Conservation (phyloP, 495 filamentous ascomycete genomes). For the Penicillium alfredii region DNA sequence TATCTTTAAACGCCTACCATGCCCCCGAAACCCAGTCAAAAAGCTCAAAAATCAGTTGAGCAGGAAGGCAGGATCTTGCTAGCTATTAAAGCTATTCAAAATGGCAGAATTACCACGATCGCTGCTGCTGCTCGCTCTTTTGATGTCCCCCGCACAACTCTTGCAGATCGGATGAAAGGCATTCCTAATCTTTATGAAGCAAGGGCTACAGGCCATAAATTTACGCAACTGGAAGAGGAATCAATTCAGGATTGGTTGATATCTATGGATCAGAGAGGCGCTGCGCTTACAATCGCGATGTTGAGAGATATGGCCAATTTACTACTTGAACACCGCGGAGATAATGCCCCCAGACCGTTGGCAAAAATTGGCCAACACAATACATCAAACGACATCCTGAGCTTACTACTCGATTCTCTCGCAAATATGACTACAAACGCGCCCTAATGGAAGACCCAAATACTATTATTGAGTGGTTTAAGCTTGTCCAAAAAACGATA, state of each 20-base stretch:
- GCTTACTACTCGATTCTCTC: background rate
- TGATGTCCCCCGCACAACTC: too few species aligned
- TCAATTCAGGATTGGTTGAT: background rate
- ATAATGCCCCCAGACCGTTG: background rate
- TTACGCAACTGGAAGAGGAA: background rate
- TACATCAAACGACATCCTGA: background rate
- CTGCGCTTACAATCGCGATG: background rate
- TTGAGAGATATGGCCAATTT: constrained; percentile 1
- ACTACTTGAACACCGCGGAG: background rate
- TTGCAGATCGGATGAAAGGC: too few species aligned
- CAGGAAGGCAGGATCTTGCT: too few species aligned
- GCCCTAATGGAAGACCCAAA: background rate
- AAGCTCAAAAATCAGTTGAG: too few species aligned
- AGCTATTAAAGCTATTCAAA: too few species aligned
- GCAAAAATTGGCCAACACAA: background rate
- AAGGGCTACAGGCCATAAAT: constrained; percentile 1
- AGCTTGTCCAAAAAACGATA: background rate
- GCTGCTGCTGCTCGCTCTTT: too few species aligned
- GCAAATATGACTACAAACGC: background rate
- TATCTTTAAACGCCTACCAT: too few species aligned
- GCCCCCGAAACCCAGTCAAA: too few species aligned
- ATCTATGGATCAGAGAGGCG: constrained; percentile 2
- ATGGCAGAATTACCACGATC: too few species aligned
- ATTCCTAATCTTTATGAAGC: too few species aligned
- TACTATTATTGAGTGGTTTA: background rate